Conservation (phyloP, 257 asterid species). For the Solanum paucissectum region DNA sequence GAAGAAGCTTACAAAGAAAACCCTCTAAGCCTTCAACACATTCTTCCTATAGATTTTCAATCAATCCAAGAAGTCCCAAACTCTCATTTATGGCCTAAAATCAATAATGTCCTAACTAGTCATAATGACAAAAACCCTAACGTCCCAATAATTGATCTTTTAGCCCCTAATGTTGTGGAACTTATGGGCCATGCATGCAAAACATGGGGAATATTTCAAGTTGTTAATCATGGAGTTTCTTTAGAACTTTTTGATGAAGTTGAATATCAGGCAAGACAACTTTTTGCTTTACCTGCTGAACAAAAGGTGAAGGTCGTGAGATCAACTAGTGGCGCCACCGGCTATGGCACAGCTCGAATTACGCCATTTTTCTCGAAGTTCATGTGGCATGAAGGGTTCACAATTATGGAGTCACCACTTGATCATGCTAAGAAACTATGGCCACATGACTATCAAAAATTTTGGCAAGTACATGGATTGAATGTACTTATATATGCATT, state of each 20-base stretch:
- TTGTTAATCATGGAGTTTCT: conserved; percentile 47
- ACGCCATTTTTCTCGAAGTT: neutral
- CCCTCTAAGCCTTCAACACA: conserved; percentile 17
- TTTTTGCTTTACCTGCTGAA: conserved; percentile 42
- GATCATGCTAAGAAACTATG: neutral
- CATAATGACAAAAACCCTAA: neutral
- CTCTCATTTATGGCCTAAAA: neutral
- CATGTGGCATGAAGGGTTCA: neutral
- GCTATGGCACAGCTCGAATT: neutral
- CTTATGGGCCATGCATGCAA: conserved; percentile 45
- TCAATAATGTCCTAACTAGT: neutral
- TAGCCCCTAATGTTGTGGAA: conserved; percentile 30
- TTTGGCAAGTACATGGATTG: conserved; percentile 49
- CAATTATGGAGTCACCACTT: neutral
- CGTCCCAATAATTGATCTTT: conserved; percentile 40
- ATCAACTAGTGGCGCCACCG: conserved; percentile 34
- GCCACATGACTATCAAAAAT: conserved; percentile 14
- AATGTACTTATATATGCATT: neutral
- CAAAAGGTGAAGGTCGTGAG: conserved; percentile 20
- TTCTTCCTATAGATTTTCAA: neutral
- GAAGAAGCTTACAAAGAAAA: conserved; percentile 38
- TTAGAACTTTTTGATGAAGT: conserved; percentile 23
- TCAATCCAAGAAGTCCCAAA: neutral
- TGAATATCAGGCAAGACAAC: conserved; percentile 32
- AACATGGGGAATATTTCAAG: conserved; percentile 52